A percentile compares a stretch with the other conserved stretches of the same genome.
Conservation (phyloP, 2,329 filamentous ascomycete species). For the Colletotrichum melonis region DNA sequence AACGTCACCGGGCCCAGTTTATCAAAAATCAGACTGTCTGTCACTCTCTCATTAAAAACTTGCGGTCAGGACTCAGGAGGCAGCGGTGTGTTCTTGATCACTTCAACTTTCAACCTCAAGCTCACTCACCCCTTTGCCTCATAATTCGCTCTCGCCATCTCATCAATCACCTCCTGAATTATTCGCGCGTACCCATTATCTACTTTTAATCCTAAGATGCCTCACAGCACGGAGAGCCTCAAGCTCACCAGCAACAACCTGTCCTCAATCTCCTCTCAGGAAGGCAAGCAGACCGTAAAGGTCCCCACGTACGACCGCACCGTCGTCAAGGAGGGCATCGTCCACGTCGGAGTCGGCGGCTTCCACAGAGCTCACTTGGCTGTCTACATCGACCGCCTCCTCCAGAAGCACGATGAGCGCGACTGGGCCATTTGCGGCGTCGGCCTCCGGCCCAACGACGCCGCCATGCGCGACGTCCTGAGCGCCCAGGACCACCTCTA, state of each 20-base stretch:
- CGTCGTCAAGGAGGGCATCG: constrained; percentile 63
- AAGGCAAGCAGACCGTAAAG: constrained; percentile 34
- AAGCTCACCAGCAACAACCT: constrained; percentile 33
- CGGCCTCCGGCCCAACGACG: constrained; percentile 62
- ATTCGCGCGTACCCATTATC: neutral
- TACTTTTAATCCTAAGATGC: constrained; percentile 24
- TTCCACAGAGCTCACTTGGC: constrained; percentile 66
- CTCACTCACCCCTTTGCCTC: neutral
- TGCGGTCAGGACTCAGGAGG: neutral
- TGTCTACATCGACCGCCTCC: constrained; percentile 61
- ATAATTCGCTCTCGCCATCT: neutral
- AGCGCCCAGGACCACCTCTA: constrained; percentile 61
- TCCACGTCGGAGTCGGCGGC: constrained; percentile 65
- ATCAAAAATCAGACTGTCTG: neutral
- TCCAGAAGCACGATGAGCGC: constrained; percentile 55
- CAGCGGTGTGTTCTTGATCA: neutral
- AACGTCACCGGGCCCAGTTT: neutral
- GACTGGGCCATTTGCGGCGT: constrained; percentile 65
- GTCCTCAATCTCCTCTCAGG: constrained; percentile 26
- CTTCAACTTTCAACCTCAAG: neutral
- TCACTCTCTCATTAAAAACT: neutral
- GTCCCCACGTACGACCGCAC: constrained; percentile 57
- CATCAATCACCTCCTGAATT: neutral
- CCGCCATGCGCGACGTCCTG: constrained; percentile 62
- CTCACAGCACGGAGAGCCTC: constrained; percentile 35